Evolutionary conservation across 768 basidiomycete genomes (phyloP).

Genomic region (Mycena indigotica): DNA sequence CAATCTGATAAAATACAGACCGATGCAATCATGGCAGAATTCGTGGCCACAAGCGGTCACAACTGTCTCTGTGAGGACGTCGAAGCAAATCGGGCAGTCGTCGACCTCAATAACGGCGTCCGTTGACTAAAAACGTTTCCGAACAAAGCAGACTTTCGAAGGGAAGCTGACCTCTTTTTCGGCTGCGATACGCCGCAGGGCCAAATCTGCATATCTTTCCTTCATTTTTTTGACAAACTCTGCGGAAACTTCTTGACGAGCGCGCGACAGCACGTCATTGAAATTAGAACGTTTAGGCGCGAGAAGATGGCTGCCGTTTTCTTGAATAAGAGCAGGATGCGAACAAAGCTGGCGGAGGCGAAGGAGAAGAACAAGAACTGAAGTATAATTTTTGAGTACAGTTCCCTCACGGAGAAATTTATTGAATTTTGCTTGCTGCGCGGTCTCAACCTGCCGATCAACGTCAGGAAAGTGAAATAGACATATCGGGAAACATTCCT

Average conservation of each 20-base stretch:
- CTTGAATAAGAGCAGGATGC: constrained; percentile 68
- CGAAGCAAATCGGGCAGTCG: constrained; percentile 72
- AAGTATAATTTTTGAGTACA: constrained; percentile 33
- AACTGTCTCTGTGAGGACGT: constrained; percentile 53
- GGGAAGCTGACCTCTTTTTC: constrained; percentile 51
- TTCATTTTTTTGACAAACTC: constrained; percentile 57
- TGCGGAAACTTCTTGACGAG: constrained; percentile 42
- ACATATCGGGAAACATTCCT: no score
- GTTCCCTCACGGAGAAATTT: constrained; percentile 40
- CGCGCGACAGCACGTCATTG: constrained; percentile 48
- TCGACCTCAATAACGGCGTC: constrained; percentile 53
- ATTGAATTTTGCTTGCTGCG: constrained; percentile 65
- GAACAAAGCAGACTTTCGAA: background rate
- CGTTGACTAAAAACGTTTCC: constrained; percentile 37
- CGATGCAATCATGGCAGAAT: constrained; percentile 64
- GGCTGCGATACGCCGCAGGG: constrained; percentile 46
- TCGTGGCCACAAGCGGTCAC: constrained; percentile 62
- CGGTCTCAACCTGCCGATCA: constrained; percentile 49
- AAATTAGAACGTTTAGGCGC: constrained; percentile 40
- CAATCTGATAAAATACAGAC: constrained; percentile 31
- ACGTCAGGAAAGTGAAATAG: no score
- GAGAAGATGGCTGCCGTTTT: constrained; percentile 51
- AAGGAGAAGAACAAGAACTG: constrained; percentile 51
- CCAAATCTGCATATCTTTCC: constrained; percentile 43
- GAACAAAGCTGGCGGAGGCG: constrained; percentile 70